Evolutionary conservation across 345 rosid species (phyloP).

Genomic region (Eutrema heterophyllum): DNA sequence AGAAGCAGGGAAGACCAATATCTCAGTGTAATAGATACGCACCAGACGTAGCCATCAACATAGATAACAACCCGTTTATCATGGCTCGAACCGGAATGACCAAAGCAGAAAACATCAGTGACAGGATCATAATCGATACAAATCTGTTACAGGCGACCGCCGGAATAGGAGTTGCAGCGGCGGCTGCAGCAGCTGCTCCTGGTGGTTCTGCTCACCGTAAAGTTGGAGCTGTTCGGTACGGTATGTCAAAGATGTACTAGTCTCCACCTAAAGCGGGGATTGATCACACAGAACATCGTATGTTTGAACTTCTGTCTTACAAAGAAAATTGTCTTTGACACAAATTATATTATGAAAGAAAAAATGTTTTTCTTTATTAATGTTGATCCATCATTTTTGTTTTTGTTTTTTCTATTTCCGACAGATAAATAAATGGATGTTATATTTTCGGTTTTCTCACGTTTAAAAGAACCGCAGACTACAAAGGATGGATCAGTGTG

Average conservation of each 20-base stretch:
- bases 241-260: conserved; percentile 71
- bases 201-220: conserved; percentile 53
- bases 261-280: not conserved
- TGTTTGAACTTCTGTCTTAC: conserved; percentile 16
- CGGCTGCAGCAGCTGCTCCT: conserved; percentile 34
- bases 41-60: conserved; percentile 72
- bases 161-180: conserved; percentile 50
- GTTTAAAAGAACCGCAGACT: not conserved
- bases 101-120: conserved; percentile 50
- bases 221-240: conserved; percentile 71
- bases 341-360: conserved; percentile 11
- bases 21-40: conserved; percentile 54
- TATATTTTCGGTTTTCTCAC: not conserved
- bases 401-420: not conserved
- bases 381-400: conserved; percentile 5
- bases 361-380: not conserved
- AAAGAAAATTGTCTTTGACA: conserved; percentile 6
- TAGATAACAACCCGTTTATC: conserved; percentile 72
- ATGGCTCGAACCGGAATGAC: conserved; percentile 58
- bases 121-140: conserved; percentile 52
- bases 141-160: conserved; percentile 58
- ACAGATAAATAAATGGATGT: conserved; percentile 24
- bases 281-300: conserved; percentile 8
- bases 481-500: conserved; percentile 9
- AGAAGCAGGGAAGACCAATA: conserved; percentile 52